phyloP scores from a whole-genome alignment of 2,329 filamentous ascomycete genomes.

The Trichophyton rubrum region DNA sequence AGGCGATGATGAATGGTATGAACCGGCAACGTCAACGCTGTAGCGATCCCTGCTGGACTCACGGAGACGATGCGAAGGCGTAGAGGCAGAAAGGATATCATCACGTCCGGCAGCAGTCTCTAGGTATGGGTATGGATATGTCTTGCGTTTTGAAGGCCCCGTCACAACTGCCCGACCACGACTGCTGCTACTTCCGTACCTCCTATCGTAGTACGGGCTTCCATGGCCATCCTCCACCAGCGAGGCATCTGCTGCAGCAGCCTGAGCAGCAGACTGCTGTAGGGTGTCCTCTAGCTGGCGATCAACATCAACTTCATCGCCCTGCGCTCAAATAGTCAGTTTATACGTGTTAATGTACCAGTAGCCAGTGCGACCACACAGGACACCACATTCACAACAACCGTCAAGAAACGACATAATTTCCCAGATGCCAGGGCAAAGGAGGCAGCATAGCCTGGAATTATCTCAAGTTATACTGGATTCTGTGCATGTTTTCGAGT shows the following conservation, averaged over 20 bases:
- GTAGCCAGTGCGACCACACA: not conserved
- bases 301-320: not conserved
- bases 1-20: not conserved
- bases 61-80: not conserved
- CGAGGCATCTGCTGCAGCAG: not conserved
- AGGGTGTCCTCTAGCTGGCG: not conserved
- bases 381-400: not conserved
- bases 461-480: not conserved
- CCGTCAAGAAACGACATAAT: not conserved
- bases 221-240: not conserved
- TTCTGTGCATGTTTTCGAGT: not conserved
- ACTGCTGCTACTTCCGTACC: no score
- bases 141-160: slow-evolving; percentile 1
- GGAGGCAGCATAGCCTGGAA: not conserved
- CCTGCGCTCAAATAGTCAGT: not conserved
- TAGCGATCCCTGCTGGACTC: not conserved
- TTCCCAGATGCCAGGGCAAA: not conserved
- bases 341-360: not conserved
- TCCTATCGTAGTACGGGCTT: not conserved
- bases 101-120: not conserved
- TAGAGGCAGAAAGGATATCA: not conserved
- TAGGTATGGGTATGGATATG: not conserved
- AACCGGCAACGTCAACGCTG: not conserved
- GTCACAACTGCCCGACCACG: not conserved
- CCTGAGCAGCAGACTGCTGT: not conserved